Conservation (phyloP, 73 alveolate species). For the Tetrahymena malaccensis region DNA sequence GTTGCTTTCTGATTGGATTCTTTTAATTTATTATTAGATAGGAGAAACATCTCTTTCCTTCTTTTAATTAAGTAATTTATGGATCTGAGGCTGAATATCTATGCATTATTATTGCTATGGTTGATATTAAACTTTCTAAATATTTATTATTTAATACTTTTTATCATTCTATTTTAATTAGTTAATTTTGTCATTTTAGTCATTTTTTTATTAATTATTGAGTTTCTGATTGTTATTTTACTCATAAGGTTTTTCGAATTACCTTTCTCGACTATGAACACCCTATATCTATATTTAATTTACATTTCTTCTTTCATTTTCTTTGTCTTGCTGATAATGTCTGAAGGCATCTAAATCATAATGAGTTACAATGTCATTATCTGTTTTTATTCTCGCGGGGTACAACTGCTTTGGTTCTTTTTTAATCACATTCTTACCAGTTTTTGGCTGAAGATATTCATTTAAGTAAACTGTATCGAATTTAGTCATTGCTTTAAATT, state of each 20-base stretch:
- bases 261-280: neutral
- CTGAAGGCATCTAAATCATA: neutral
- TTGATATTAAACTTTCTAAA: neutral
- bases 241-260: neutral
- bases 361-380: neutral
- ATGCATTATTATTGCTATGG: neutral
- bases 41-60: neutral
- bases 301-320: neutral
- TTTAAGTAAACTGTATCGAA: neutral
- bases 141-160: neutral
- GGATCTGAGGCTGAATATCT: neutral
- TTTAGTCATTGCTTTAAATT: neutral
- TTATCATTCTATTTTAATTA: neutral
- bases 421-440: neutral
- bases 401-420: neutral
- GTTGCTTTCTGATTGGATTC: neutral
- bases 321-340: neutral
- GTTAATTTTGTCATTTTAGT: neutral
- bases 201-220: neutral
- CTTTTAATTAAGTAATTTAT: neutral
- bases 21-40: neutral
- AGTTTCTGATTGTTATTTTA: neutral
- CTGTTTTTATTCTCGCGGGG: neutral
- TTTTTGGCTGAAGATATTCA: neutral
- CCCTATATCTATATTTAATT: neutral